A percentile compares a stretch with the other conserved stretches of the same genome.
Conservation (phyloP, 108 stramenopile genomes). For the Pseudonitzschia delicatissima region DNA sequence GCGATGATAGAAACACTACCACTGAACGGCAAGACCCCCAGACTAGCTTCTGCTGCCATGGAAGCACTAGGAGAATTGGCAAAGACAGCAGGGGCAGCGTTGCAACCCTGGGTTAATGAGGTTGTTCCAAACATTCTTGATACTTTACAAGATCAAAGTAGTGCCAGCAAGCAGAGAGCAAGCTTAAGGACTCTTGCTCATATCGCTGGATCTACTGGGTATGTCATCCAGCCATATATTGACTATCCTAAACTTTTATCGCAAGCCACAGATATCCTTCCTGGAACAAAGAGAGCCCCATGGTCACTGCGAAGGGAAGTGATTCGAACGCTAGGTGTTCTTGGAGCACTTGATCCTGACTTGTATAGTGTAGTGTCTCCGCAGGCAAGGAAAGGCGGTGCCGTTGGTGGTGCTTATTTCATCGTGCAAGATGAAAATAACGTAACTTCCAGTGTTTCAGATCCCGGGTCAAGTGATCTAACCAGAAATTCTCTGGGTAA, state of each 20-base stretch:
- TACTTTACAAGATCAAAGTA: slow-evolving; percentile 88
- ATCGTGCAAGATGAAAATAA: slow-evolving; percentile 31
- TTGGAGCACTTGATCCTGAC: slow-evolving; percentile 97
- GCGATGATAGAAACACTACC: slow-evolving; percentile 70
- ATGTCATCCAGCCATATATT: slow-evolving; percentile 90
- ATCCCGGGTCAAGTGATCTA: not conserved
- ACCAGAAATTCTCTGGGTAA: slow-evolving; percentile 10
- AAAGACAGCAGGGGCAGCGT: slow-evolving; percentile 62
- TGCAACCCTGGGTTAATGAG: slow-evolving; percentile 82
- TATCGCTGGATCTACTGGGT: slow-evolving; percentile 88
- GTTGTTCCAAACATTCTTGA: slow-evolving; percentile 85
- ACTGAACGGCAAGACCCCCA: slow-evolving; percentile 59
- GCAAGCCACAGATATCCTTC: slow-evolving; percentile 74
- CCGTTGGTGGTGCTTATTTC: slow-evolving; percentile 80
- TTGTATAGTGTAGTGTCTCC: slow-evolving; percentile 54
- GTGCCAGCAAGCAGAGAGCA: slow-evolving; percentile 79
- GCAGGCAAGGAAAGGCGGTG: slow-evolving; percentile 76
- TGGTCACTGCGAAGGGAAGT: slow-evolving; percentile 92
- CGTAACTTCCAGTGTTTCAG: not conserved
- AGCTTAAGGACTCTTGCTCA: slow-evolving; percentile 90
- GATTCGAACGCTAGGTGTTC: slow-evolving; percentile 87
- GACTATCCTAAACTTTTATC: slow-evolving; percentile 88
- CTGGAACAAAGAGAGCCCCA: slow-evolving; percentile 73
- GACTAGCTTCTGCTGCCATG: slow-evolving; percentile 79
- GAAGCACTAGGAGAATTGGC: slow-evolving; percentile 94